Conservation (phyloP, 306 rosid genomes). For the Boehmeria nivea region DNA sequence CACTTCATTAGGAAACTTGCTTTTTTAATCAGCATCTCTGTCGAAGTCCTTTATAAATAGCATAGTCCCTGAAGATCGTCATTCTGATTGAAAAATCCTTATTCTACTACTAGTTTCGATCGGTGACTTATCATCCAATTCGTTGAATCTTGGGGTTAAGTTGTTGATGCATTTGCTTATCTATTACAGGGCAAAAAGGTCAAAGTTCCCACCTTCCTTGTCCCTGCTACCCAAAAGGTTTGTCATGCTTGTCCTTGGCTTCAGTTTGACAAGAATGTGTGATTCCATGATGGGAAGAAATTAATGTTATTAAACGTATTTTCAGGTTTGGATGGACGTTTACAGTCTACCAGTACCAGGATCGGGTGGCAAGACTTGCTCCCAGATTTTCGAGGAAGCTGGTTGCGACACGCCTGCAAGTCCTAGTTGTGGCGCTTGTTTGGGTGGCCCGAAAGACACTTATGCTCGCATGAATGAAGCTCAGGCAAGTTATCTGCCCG, state of each 20-base stretch:
- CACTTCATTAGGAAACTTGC: too few species aligned
- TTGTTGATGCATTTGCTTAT: constrained; percentile 5
- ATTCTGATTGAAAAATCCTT: too few species aligned
- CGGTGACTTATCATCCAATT: too few species aligned
- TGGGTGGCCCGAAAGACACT: constrained; percentile 96
- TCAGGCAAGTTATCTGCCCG: constrained; percentile 40
- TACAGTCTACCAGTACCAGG: constrained; percentile 77
- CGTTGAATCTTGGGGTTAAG: constrained; percentile 4
- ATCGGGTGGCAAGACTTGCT: constrained; percentile 94
- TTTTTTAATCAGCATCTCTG: too few species aligned
- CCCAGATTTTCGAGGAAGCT: constrained; percentile 97
- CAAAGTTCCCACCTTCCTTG: constrained; percentile 95
- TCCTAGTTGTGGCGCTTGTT: constrained; percentile 94
- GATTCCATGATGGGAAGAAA: constrained; percentile 9
- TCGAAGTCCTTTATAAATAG: too few species aligned
- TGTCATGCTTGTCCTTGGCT: constrained; percentile 12
- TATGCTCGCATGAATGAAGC: constrained; percentile 87
- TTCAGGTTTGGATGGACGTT: constrained; percentile 90
- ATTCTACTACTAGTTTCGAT: too few species aligned
- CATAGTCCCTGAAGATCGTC: too few species aligned
- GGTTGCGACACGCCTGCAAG: constrained; percentile 99
- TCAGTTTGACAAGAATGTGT: background rate
- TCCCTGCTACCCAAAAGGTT: constrained; percentile 99
- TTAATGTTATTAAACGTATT: constrained; percentile 11
- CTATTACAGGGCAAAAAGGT: constrained; percentile 73